These are phyloP conservation scores for Symbiotaphrina buchneri DNA, from an alignment of 495 filamentous ascomycete species.

Conservation along the genomic window DNA sequence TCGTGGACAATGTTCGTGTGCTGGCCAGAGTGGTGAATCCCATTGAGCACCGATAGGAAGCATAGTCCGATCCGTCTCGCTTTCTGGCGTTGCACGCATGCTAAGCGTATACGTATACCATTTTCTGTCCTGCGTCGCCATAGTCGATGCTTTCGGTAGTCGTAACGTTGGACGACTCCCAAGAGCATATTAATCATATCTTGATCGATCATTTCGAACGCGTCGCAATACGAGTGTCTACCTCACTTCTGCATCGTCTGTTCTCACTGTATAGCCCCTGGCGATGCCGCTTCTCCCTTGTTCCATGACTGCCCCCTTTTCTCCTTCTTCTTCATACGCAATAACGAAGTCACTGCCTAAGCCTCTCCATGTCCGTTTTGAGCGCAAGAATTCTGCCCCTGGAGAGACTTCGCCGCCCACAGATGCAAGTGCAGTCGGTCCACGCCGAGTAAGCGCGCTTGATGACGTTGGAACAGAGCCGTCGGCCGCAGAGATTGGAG, in stretches of 20 bases:
- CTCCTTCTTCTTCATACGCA: constrained; percentile 35
- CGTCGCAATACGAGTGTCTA: no score
- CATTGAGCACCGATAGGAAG: no score
- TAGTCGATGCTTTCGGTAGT: no score
- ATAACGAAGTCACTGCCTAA: constrained; percentile 70
- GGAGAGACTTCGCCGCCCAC: constrained; percentile 19
- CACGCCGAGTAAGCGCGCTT: not conserved
- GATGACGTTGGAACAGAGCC: not conserved
- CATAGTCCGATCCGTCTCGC: no score
- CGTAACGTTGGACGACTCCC: no score
- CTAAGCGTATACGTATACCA: no score
- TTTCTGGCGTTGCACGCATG: no score
- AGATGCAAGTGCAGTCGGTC: not conserved
- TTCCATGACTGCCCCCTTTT: constrained; percentile 34
- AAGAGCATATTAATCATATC: no score
- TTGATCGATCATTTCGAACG: no score
- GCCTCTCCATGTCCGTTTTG: constrained; percentile 75
- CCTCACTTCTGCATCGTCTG: constrained; percentile 9
- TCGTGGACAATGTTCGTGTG: constrained; percentile 63
- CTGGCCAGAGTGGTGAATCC: constrained; percentile 29
- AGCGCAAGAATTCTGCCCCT: constrained; percentile 66
- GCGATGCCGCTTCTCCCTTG: constrained; percentile 79
- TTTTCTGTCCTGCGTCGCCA: no score
- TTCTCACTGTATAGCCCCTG: constrained; percentile 67
- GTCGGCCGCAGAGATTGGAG: not conserved